Percentiles rank a stretch among this genome's conserved stretches.
These are phyloP conservation scores for Gynochthodes officinalis DNA, from an alignment of 257 asterid genomes.

Conservation along the genomic window DNA sequence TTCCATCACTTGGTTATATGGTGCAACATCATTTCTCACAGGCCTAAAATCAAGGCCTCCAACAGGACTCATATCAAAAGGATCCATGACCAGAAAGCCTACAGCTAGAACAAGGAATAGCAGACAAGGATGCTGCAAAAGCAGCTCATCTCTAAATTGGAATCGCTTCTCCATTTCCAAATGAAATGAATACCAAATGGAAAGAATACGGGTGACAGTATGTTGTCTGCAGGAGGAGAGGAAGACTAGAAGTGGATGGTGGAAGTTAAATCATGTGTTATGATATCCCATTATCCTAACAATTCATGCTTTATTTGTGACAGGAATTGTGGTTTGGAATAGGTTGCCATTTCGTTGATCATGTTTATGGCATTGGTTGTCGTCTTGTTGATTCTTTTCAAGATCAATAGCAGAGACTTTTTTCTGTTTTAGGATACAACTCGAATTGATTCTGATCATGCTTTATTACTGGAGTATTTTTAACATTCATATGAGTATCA, in stretches of 20 bases:
- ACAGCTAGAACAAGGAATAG: conserved; percentile 36
- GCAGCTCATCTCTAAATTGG: conserved; percentile 32
- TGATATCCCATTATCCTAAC: conserved; percentile 30
- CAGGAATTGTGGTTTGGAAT: conserved; percentile 25
- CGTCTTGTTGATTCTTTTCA: neutral
- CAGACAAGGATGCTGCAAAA: conserved; percentile 49
- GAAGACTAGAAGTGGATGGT: conserved; percentile 1
- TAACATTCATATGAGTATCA: neutral
- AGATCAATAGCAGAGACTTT: neutral
- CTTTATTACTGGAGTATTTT: neutral
- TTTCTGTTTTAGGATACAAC: neutral
- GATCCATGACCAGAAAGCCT: conserved; percentile 60
- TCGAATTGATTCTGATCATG: neutral
- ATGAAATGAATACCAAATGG: neutral
- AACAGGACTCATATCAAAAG: conserved; percentile 71
- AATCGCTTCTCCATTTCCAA: conserved; percentile 50
- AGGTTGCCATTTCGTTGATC: conserved; percentile 38
- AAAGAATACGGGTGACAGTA: too few species aligned
- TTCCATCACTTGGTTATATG: conserved; percentile 60
- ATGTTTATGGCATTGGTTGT: conserved; percentile 30
- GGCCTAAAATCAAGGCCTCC: conserved; percentile 73
- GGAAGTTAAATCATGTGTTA: conserved; percentile 21
- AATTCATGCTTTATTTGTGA: conserved; percentile 52
- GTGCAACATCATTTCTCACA: conserved; percentile 62
- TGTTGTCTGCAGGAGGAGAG: conserved; percentile 1